Evolutionary conservation across 2,329 filamentous ascomycete genomes (phyloP).

Genomic region (Diaporthe vaccinii): DNA sequence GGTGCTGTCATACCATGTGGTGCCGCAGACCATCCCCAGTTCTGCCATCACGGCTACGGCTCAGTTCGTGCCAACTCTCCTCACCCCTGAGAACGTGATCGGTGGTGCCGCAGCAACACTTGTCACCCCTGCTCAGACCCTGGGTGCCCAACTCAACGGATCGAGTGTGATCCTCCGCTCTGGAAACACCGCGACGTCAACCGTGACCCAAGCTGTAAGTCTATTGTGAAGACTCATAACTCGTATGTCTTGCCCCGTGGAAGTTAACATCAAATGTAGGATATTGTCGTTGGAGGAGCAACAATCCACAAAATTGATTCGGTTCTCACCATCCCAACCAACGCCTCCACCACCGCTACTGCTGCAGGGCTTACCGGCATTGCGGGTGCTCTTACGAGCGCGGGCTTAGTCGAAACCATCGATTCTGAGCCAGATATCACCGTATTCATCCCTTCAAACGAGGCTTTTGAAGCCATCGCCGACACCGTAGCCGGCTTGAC

Average conservation of each 20-base stretch:
- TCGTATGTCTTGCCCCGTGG: accelerated
- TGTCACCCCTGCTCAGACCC: constrained; percentile 16
- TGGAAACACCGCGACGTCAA: constrained; percentile 6
- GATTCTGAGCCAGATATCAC: constrained; percentile 7
- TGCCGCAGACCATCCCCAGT: constrained; percentile 3
- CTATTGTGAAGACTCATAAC: background rate
- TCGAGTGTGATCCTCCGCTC: constrained; percentile 23
- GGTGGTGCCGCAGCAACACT: background rate
- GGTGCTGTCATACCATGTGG: constrained; percentile 30
- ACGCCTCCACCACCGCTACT: constrained; percentile 21
- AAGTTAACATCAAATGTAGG: background rate
- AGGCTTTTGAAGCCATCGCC: constrained; percentile 12
- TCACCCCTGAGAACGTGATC: constrained; percentile 27
- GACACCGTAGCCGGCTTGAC: constrained; percentile 3
- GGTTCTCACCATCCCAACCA: constrained; percentile 23
- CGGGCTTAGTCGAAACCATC: background rate
- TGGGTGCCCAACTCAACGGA: constrained; percentile 18
- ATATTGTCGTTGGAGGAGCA: constrained; percentile 16
- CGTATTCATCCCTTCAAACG: constrained; percentile 26
- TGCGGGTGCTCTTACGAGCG: background rate
- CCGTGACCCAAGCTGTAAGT: constrained; percentile 29
- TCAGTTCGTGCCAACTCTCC: constrained; percentile 26
- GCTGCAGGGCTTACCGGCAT: constrained; percentile 7
- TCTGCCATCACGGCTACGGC: constrained; percentile 9
- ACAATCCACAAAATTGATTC: constrained; percentile 30